Evolutionary conservation across 345 rosid species (phyloP).

Genomic region (Noccaea caerulescens): DNA sequence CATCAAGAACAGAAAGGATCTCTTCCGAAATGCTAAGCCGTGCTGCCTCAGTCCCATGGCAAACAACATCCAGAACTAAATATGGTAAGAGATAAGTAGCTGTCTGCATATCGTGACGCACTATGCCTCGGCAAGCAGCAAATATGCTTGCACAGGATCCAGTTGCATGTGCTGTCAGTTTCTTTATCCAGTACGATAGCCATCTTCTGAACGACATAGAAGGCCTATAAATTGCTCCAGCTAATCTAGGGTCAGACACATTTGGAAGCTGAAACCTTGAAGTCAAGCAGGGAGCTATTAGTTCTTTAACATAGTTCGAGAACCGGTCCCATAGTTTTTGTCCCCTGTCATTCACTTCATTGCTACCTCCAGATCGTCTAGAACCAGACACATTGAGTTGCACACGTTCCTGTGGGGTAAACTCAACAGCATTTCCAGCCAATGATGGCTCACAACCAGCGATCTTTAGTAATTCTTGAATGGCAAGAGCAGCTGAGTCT

Average conservation of each 20-base stretch:
- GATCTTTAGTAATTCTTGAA: slow-evolving; percentile 92
- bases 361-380: slow-evolving; percentile 45
- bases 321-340: slow-evolving; percentile 90
- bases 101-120: slow-evolving; percentile 95
- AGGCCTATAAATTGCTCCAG: slow-evolving; percentile 83
- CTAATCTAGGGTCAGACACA: slow-evolving; percentile 68
- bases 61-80: slow-evolving; percentile 83
- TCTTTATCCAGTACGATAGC: slow-evolving; percentile 84
- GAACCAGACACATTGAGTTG: slow-evolving; percentile 41
- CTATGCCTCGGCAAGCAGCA: slow-evolving; percentile 93
- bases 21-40: slow-evolving; percentile 83
- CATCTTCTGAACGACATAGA: slow-evolving; percentile 97
- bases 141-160: slow-evolving; percentile 88
- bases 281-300: slow-evolving; percentile 94
- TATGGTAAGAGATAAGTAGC: slow-evolving; percentile 90
- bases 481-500: slow-evolving; percentile 98
- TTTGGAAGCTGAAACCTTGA: slow-evolving; percentile 95
- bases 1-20: slow-evolving; percentile 84
- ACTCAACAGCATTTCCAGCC: slow-evolving; percentile 66
- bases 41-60: slow-evolving; percentile 86
- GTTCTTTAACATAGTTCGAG: slow-evolving; percentile 91
- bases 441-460: slow-evolving; percentile 97
- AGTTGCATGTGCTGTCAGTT: slow-evolving; percentile 82
- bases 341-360: slow-evolving; percentile 69
- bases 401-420: slow-evolving; percentile 46